Conservation (phyloP, 306 rosid genomes). For the Mimosa bimucronata region DNA sequence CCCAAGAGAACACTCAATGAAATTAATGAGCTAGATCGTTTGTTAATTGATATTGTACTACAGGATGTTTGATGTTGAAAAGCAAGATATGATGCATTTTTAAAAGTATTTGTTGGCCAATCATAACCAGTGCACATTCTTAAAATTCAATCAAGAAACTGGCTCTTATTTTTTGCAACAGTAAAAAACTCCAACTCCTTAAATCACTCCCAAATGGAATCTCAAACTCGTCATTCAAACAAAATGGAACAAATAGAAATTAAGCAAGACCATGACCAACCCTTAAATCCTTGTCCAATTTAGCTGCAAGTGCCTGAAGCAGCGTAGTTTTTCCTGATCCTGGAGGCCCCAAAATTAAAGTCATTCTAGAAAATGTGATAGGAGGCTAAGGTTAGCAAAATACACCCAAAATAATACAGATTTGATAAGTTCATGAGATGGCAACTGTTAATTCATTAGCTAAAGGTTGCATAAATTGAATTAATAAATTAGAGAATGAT, state of each 20-base stretch:
- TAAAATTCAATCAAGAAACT: background rate
- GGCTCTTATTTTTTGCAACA: background rate
- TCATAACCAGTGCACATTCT: background rate
- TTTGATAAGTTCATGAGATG: background rate
- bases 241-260: background rate
- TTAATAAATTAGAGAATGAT: background rate
- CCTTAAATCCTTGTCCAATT: slow-evolving; percentile 59
- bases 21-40: no score
- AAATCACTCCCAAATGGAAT: background rate
- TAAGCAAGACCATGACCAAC: slow-evolving; percentile 35
- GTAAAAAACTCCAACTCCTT: background rate
- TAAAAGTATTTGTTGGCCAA: background rate
- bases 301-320: slow-evolving; percentile 56
- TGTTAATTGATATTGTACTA: no score
- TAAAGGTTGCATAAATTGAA: background rate
- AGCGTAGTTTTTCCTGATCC: slow-evolving; percentile 66
- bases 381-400: slow-evolving; percentile 12
- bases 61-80: background rate
- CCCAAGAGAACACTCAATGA: no score
- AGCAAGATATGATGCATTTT: background rate
- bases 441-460: background rate
- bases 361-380: slow-evolving; percentile 45
- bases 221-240: background rate
- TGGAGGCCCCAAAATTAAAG: slow-evolving; percentile 63
- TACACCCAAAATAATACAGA: background rate